Evolutionary conservation across 306 rosid genomes (phyloP).

Genomic region (Vachellia collinsii): DNA sequence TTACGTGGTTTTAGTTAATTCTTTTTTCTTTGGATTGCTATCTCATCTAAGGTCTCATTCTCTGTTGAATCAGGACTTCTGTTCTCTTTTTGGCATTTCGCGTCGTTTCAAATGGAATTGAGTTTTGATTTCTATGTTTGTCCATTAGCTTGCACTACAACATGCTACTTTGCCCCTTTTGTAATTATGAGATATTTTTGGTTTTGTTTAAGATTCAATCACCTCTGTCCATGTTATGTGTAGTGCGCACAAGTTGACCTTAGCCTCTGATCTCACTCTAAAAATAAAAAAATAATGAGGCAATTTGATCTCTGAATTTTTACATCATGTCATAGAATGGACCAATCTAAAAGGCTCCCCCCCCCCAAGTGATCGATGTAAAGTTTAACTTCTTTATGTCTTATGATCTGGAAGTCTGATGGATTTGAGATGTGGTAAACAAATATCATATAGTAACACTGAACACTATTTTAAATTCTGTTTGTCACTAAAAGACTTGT

Average conservation of each 20-base stretch:
- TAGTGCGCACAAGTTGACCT: conserved; percentile 7
- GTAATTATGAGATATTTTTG: background rate
- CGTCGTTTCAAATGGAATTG: background rate
- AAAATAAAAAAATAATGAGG: background rate
- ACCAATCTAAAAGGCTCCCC: background rate
- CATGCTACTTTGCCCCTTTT: background rate
- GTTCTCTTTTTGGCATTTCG: background rate
- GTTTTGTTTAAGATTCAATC: background rate
- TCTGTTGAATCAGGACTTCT: background rate
- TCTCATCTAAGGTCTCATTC: background rate
- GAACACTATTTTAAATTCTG: background rate
- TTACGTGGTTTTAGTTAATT: background rate
- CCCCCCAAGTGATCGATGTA: background rate
- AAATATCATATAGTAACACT: background rate
- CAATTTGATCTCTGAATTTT: conserved; percentile 6
- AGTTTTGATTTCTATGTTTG: background rate
- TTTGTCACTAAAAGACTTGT: background rate
- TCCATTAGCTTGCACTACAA: background rate
- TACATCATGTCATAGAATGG: background rate
- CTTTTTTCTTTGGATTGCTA: background rate
- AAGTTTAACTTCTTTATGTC: background rate
- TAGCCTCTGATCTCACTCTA: background rate
- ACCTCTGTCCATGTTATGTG: background rate
- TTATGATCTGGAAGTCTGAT: background rate
- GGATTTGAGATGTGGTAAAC: background rate